These are phyloP conservation scores for Saksenaea oblongispora DNA, from an alignment of 371 early-diverging fungal species.

Conservation along the genomic window DNA sequence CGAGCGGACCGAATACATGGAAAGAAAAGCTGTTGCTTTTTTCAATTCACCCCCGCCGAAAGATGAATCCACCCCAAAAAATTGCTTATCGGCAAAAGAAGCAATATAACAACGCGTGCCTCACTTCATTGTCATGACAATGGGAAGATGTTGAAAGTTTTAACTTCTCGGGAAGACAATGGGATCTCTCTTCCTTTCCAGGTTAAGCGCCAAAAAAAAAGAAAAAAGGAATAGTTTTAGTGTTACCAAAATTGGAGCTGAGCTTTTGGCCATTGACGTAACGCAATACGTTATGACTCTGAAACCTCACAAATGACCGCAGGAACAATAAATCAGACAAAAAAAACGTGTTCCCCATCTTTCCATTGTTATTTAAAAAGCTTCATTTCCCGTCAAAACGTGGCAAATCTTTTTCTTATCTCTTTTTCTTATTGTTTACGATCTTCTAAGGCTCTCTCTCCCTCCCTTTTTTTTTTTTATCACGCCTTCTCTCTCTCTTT, in stretches of 20 bases:
- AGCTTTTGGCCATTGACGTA: neutral
- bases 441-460: neutral
- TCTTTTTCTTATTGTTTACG: neutral
- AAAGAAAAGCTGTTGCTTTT: neutral
- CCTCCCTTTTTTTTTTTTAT: neutral
- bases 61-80: neutral
- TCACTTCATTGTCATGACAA: neutral
- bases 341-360: constrained; percentile 4
- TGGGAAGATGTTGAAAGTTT: neutral
- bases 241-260: constrained; percentile 3
- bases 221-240: neutral
- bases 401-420: neutral
- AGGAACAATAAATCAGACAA: neutral
- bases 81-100: neutral
- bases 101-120: neutral
- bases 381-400: neutral
- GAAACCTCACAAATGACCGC: neutral
- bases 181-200: neutral
- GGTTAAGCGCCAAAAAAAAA: neutral
- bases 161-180: neutral
- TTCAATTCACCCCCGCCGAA: neutral
- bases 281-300: neutral
- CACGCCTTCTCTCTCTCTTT: neutral
- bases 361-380: neutral
- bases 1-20: neutral